Evolutionary conservation across 208 protist species (phyloP).

Genomic region (Leishmania major): DNA sequence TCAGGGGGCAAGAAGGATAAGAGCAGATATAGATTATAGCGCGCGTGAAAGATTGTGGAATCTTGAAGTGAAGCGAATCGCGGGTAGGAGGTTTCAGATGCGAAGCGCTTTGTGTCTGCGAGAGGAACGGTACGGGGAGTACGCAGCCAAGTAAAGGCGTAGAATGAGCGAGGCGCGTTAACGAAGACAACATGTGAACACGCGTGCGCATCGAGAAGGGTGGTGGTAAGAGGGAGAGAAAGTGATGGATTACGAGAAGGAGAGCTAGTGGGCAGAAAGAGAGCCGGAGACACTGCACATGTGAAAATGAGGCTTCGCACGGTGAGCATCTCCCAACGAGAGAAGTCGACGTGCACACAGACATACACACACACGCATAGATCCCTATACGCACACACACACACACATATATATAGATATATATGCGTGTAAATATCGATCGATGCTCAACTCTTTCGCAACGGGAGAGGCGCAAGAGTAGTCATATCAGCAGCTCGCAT

Average conservation of each 20-base stretch:
- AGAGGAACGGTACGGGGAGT: too few relatives aligned
- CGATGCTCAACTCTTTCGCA: not conserved
- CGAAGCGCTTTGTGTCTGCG: too few relatives aligned
- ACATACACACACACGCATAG: too few relatives aligned
- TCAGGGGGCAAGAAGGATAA: not conserved
- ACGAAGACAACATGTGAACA: too few relatives aligned
- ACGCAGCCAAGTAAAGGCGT: too few relatives aligned
- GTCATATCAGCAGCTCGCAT: not conserved
- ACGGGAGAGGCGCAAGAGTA: not conserved
- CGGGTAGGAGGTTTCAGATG: not conserved
- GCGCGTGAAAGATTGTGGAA: not conserved
- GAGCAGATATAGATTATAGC: not conserved
- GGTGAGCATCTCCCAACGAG: not conserved
- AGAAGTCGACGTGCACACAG: not conserved
- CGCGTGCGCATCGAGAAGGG: too few relatives aligned
- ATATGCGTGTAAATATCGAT: not conserved
- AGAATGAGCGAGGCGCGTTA: too few relatives aligned
- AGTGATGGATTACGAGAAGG: too few relatives aligned
- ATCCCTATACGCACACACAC: too few relatives aligned
- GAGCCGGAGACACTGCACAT: too few relatives aligned
- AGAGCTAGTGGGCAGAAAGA: too few relatives aligned
- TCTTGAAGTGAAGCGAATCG: not conserved
- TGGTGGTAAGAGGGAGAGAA: too few relatives aligned
- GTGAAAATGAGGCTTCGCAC: not conserved
- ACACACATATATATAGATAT: not conserved